Evolutionary conservation across 2,329 filamentous ascomycete genomes (phyloP), one percentile per base, ranked within the genome.

Genomic region (Diplodia mutila): DNA sequence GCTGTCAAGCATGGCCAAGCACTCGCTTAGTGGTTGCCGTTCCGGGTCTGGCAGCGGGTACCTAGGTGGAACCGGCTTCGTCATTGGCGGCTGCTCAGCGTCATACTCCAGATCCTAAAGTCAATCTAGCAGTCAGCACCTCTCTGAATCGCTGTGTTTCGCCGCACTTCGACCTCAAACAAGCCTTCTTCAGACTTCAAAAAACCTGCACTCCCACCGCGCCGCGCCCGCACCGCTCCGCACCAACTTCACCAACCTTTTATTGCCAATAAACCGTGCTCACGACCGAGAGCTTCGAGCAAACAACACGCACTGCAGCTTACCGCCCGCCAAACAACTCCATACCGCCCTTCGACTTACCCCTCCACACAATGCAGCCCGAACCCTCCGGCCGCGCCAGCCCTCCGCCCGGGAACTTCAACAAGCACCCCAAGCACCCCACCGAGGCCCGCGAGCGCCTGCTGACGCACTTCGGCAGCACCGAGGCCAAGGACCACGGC

Each of bases 381-480:
- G 42, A 46, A 8, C 42, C 42, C 7, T 46, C 42, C n/a, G 42
- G 42, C 29, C 29, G 18, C 42, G 18, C 52, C 11, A 25, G 42
- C 52, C 29, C 49, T 29, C 18, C 64, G 27, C 9, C 64, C 18
- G 64, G 54, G 39, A 21, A 55, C 8, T 51, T 46, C 64, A 48
- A 46, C 23, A 42, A 67, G 37, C 49, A 34, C 11, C 57, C 66
- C 46, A 67, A 67, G 37, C 49, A 34, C 11, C 57, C 66, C 46
- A 64, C 57, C 66, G 66, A 67, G 49, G 66, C 66, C 37, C 66
- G 66, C 66, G 49, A 25, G 23, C 48, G 39, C 12, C 57, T 67
- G 25, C 27, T 48, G 29, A 39, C 51, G 37, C 66, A 67, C 51
- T 67, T 67, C 32, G 46, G 65, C 46, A 27, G 25, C 34, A 55